These are phyloP conservation scores for Cytidiella melzeri DNA, from an alignment of 768 basidiomycete genomes.

Conservation along the genomic window DNA sequence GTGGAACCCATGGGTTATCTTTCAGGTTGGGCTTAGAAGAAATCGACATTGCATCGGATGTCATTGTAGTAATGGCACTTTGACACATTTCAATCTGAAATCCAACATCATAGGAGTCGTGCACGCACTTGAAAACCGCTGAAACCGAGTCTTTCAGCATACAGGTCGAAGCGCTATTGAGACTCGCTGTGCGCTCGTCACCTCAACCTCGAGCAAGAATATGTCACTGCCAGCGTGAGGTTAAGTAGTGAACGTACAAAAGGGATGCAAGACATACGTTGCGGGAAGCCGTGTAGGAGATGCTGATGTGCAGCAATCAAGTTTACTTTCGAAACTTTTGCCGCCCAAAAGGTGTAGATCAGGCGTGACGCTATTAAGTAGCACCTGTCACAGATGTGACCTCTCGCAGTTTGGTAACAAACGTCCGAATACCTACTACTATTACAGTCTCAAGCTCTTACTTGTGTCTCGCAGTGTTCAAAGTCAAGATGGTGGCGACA, in stretches of 20 bases:
- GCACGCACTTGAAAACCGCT: not conserved
- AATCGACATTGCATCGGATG: not conserved
- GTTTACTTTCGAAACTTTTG: not conserved
- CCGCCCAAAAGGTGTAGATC: no score
- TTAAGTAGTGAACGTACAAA: not conserved
- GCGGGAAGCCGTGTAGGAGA: not conserved
- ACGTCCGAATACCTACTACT: not conserved
- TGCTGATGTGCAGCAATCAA: not conserved
- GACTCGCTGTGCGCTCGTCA: not conserved
- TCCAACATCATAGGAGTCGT: not conserved
- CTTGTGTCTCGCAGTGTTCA: no score
- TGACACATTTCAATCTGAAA: not conserved
- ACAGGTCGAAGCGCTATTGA: not conserved
- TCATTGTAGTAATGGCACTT: not conserved
- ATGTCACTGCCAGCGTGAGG: not conserved
- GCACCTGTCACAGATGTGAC: no score
- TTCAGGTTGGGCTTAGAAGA: not conserved
- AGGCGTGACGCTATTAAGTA: no score
- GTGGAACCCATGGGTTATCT: conserved; percentile 9
- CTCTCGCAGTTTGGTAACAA: not conserved
- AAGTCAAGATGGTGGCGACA: no score
- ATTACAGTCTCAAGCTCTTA: no score
- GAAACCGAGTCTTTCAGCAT: not conserved
- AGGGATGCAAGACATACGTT: not conserved
- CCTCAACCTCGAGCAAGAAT: not conserved